These are phyloP conservation scores for Tetragonia tetragonoides DNA, from an alignment of 148 eudicot genomes.

Conservation along the genomic window DNA sequence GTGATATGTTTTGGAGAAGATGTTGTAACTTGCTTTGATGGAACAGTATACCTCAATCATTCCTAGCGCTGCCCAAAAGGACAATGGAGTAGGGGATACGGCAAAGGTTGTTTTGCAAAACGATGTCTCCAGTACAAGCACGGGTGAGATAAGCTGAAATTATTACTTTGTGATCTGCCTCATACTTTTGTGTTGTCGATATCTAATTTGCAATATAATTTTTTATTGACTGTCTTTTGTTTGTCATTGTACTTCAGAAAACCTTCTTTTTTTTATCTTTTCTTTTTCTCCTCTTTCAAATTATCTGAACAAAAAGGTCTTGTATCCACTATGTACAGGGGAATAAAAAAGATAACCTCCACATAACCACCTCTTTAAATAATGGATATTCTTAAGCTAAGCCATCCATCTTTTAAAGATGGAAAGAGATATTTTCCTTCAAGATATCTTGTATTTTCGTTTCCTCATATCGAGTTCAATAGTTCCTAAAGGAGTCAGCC, in stretches of 20 bases:
- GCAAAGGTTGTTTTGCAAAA: background rate
- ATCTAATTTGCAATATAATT: background rate
- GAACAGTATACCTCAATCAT: slow-evolving; percentile 22
- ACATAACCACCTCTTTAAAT: too few species aligned
- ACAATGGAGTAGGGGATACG: slow-evolving; percentile 5
- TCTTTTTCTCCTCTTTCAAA: background rate
- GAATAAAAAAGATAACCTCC: background rate
- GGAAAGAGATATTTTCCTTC: background rate
- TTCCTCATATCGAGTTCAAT: too few species aligned
- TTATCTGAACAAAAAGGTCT: background rate
- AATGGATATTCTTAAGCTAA: background rate
- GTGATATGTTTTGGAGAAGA: background rate
- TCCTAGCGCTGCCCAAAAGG: slow-evolving; percentile 10
- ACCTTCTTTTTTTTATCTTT: background rate
- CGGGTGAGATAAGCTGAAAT: slow-evolving; percentile 20
- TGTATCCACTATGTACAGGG: background rate
- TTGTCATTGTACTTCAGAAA: background rate
- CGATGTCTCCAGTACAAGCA: slow-evolving; percentile 9
- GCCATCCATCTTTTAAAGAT: background rate
- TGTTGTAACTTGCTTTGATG: slow-evolving; percentile 5
- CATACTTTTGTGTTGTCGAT: background rate
- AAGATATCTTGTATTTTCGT: too few species aligned
- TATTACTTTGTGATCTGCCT: background rate
- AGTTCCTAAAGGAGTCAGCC: too few species aligned
- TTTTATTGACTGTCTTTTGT: background rate